Evolutionary conservation across 768 basidiomycete species (phyloP).

Genomic region (Xerocomus spinulosus): DNA sequence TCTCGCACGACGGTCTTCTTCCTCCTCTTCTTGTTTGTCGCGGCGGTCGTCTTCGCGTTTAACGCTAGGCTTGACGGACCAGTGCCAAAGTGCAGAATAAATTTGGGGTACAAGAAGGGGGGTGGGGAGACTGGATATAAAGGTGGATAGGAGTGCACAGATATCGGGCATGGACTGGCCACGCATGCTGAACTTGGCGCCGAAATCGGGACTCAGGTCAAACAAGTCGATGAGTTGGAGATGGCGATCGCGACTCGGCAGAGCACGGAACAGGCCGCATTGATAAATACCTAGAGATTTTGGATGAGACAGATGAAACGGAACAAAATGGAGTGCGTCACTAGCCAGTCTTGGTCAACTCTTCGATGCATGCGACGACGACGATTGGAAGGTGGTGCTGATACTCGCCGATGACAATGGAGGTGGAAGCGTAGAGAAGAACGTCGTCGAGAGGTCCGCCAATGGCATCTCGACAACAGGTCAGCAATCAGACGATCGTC

Average conservation of each 20-base stretch:
- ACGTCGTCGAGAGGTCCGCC: constrained; percentile 34
- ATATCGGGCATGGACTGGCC: constrained; percentile 40
- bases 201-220: constrained; percentile 28
- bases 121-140: constrained; percentile 43
- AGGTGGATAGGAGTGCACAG: constrained; percentile 44
- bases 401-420: constrained; percentile 34
- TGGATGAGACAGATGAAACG: not conserved
- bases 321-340: not conserved
- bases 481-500: not conserved
- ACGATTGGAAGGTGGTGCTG: constrained; percentile 37
- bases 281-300: constrained; percentile 39
- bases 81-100: constrained; percentile 39
- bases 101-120: constrained; percentile 42
- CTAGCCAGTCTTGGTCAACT: constrained; percentile 42
- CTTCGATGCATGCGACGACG: constrained; percentile 41
- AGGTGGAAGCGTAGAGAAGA: constrained; percentile 29
- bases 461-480: constrained; percentile 29
- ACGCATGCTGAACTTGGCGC: constrained; percentile 25
- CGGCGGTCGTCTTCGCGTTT: constrained; percentile 30
- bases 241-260: constrained; percentile 39
- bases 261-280: constrained; percentile 38
- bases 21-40: constrained; percentile 28
- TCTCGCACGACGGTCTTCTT: constrained; percentile 28
- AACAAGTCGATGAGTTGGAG: constrained; percentile 37
- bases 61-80: constrained; percentile 42